Base-by-base conservation (phyloP, 2,329 filamentous ascomycete species). In the Sclerotinia spermophila region DNA sequence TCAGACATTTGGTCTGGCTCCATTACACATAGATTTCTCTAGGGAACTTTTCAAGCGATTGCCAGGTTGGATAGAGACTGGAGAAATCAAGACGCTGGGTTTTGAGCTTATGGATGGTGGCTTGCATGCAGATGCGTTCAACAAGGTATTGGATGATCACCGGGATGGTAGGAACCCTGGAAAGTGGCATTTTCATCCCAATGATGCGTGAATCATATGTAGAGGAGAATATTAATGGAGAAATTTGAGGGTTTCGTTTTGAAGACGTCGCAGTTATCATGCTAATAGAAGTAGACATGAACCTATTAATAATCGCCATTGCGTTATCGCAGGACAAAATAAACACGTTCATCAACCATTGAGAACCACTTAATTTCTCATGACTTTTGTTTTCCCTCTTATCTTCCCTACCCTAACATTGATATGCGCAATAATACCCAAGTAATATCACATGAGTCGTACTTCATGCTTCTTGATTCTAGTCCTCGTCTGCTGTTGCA, bases 111-210 rank as follows among this genome's bases (percentile, higher is more conserved):
- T 71, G 5, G 30, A 69, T n/a, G 59, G 55, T 27, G 70, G 66
- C 30, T 59, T 71, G 58, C 33, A 69, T 69, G 70, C 40, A 21
- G 59, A 69, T 40, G 51, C 21, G 6, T 38, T 71, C 19, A 71
- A 71, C 51, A 65, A 68, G 21, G 6, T 67, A 27, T 35, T 71
- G 67, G 70, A 71, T 44, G 42, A 64, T 27, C 51, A 71, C 40
- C 65, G 51, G 30, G 70, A 59, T 56, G 70, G 70, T 8, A 71
- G 65, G 21, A 67, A 64, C 13, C 68, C 68, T n/a, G 67, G 62
- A 27, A 71, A 71, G 35, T 61, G 42, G 44, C 66, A 69, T 35
- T n/a, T 71, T 7, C 59, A 71, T 60, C 68, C 68, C 17, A 70
- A 70, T 45, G 68, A 51, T 15, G 13, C 30, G 15, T 60, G 30